These are phyloP conservation scores for Postia placenta DNA, from an alignment of 768 basidiomycete genomes.

Conservation along the genomic window DNA sequence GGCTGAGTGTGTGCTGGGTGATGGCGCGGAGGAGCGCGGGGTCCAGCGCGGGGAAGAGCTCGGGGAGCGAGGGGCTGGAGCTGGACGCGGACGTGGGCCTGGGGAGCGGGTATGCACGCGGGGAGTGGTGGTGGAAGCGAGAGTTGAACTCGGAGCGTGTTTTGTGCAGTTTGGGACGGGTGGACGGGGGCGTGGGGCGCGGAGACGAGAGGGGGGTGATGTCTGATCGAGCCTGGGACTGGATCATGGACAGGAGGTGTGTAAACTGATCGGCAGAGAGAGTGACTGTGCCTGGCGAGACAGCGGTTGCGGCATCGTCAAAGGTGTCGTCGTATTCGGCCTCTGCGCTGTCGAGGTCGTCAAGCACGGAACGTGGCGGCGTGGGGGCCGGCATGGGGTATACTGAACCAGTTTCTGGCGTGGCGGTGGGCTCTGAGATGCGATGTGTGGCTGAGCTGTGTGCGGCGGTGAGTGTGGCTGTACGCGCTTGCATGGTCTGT, in stretches of 20 bases:
- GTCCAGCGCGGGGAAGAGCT: slow-evolving; percentile 5
- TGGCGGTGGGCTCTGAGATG: too few species aligned
- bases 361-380: too few species aligned
- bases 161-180: neutral
- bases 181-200: neutral
- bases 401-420: too few species aligned
- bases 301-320: neutral
- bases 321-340: too few species aligned
- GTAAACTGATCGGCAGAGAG: slow-evolving; percentile 1
- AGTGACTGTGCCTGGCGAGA: neutral
- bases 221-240: slow-evolving; percentile 17
- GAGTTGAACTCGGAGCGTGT: neutral
- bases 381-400: too few species aligned
- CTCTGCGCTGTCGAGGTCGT: too few species aligned
- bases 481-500: too few species aligned
- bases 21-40: slow-evolving; percentile 4
- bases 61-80: slow-evolving; percentile 1
- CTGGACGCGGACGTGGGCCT: neutral
- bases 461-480: too few species aligned
- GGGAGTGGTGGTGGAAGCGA: neutral
- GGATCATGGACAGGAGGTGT: slow-evolving; percentile 1
- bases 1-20: neutral
- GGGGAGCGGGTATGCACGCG: neutral
- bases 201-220: slow-evolving; percentile 7
- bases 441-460: too few species aligned